Evolutionary conservation across 257 asterid species (phyloP).

Genomic region (Petunia secreta): DNA sequence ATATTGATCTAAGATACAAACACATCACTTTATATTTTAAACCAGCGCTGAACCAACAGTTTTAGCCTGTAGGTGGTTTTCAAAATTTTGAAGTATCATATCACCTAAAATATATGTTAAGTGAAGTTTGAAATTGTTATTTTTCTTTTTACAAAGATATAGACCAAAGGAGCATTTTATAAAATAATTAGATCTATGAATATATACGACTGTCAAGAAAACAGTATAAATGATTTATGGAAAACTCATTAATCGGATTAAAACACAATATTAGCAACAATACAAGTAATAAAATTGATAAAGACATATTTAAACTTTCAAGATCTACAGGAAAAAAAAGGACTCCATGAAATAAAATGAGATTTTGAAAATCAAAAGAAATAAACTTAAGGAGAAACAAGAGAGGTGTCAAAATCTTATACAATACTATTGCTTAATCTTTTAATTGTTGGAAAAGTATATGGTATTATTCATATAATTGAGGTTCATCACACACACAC

Average conservation of each 20-base stretch:
- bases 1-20: not conserved
- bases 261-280: not conserved
- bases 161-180: not conserved
- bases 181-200: not conserved
- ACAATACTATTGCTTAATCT: too few relatives aligned
- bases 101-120: not conserved
- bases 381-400: too few relatives aligned
- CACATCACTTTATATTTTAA: too few relatives aligned
- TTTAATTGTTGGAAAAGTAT: not conserved
- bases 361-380: too few relatives aligned
- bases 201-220: not conserved
- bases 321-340: too few relatives aligned
- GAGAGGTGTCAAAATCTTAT: too few relatives aligned
- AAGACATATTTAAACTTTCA: too few relatives aligned
- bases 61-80: not conserved
- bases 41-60: too few relatives aligned
- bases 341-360: too few relatives aligned
- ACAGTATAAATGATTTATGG: not conserved
- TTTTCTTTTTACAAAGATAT: not conserved
- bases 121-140: not conserved
- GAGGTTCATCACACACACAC: not conserved
- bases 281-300: too few relatives aligned
- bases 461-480: not conserved
- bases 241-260: not conserved
- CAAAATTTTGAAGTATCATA: not conserved